Percentiles rank a stretch among this genome's conserved stretches.
Conservation (phyloP, 2,329 filamentous ascomycete species). For the Hypoxylon sp. region DNA sequence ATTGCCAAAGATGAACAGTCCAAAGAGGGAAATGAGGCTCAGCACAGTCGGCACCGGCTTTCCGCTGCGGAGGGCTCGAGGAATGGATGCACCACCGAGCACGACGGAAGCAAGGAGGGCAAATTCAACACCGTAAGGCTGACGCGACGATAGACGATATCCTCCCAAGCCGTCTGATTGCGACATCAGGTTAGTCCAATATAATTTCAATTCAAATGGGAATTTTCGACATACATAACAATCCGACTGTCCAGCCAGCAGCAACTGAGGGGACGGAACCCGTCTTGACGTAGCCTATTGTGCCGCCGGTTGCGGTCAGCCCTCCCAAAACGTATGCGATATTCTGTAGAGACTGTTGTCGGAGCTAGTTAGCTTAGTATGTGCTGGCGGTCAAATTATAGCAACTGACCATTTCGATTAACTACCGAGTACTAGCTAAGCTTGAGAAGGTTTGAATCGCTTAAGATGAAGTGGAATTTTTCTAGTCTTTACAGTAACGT, state of each 20-base stretch:
- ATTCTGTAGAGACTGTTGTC: slow-evolving; percentile 54
- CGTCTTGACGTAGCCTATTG: slow-evolving; percentile 85
- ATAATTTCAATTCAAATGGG: slow-evolving; percentile 6
- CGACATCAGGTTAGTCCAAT: slow-evolving; percentile 13
- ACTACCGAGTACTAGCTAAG: too few relatives aligned
- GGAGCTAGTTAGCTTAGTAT: slow-evolving; percentile 33
- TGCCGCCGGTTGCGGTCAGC: slow-evolving; percentile 86
- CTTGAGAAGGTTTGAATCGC: neutral
- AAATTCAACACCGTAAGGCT: slow-evolving; percentile 86
- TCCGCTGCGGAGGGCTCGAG: slow-evolving; percentile 80
- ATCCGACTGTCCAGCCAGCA: slow-evolving; percentile 84
- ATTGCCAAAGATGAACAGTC: slow-evolving; percentile 80
- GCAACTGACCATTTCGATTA: slow-evolving; percentile 38
- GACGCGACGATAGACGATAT: slow-evolving; percentile 76
- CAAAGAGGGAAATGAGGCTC: slow-evolving; percentile 80
- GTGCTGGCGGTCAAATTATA: neutral
- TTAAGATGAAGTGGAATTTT: neutral
- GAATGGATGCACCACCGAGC: slow-evolving; percentile 83
- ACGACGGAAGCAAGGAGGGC: slow-evolving; percentile 89
- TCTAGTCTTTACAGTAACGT: slow-evolving; percentile 3
- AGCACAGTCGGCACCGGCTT: slow-evolving; percentile 87
- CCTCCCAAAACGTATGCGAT: slow-evolving; percentile 81
- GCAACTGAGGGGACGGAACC: slow-evolving; percentile 86
- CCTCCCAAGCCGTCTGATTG: slow-evolving; percentile 76
- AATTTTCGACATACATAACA: slow-evolving; percentile 57